Conservation (phyloP, 495 filamentous ascomycete species). For the Neurospora terricola region DNA sequence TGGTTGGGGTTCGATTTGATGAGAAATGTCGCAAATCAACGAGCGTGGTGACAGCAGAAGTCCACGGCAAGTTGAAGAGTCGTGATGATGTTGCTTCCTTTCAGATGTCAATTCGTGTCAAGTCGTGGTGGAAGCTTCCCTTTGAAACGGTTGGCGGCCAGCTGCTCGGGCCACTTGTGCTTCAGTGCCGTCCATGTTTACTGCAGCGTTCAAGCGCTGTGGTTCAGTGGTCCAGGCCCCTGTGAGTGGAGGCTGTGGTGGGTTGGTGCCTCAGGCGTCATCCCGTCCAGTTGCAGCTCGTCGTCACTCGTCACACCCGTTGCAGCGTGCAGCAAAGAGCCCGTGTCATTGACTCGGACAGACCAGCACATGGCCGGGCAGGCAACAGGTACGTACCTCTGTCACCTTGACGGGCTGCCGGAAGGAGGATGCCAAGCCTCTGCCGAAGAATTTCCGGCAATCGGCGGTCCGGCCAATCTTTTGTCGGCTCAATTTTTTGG, state of each 20-base stretch:
- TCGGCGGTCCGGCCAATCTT: conserved; percentile 12
- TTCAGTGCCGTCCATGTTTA: not conserved
- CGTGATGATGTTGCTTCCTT: not conserved
- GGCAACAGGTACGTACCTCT: not conserved
- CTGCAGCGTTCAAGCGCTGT: not conserved
- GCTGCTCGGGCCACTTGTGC: not conserved
- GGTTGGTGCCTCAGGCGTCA: not conserved
- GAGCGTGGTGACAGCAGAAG: not conserved
- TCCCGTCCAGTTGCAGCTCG: not conserved
- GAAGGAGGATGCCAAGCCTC: not conserved
- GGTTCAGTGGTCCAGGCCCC: not conserved
- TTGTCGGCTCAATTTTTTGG: conserved; percentile 17
- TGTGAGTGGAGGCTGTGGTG: not conserved
- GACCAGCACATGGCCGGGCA: not conserved
- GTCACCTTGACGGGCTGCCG: not conserved
- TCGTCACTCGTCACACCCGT: not conserved
- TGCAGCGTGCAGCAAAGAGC: not conserved
- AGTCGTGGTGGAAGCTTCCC: not conserved
- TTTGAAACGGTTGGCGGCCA: not conserved
- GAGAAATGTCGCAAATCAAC: not conserved
- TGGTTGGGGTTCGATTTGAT: not conserved
- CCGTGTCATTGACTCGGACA: not conserved
- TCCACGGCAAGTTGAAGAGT: not conserved
- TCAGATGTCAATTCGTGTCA: not conserved
- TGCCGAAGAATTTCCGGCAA: conserved; percentile 15